phyloP scores from a whole-genome alignment of 768 basidiomycete species.

The Boletales sp. region DNA sequence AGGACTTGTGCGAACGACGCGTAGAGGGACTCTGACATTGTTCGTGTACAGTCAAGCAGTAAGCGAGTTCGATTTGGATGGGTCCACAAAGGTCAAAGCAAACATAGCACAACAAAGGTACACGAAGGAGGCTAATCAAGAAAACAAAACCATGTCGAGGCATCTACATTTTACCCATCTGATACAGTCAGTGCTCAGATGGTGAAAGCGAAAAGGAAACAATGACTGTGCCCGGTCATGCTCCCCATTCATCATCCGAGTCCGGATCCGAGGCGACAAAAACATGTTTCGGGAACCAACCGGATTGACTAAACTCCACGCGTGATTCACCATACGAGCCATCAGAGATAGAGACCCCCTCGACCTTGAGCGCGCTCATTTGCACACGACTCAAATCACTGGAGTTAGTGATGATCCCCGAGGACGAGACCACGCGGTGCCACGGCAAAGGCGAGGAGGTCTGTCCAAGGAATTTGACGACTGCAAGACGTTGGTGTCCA shows the following conservation, averaged over 20 bases:
- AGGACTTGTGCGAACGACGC: slow-evolving; percentile 68
- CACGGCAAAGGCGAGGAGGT: slow-evolving; percentile 67
- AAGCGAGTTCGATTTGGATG: background rate
- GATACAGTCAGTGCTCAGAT: no score
- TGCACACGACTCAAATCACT: slow-evolving; percentile 71
- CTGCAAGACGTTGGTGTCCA: slow-evolving; percentile 32
- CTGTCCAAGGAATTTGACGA: slow-evolving; percentile 65
- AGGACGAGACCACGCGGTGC: slow-evolving; percentile 69
- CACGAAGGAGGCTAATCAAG: no score
- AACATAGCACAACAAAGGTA: background rate
- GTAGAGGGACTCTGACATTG: slow-evolving; percentile 45
- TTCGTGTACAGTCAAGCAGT: background rate
- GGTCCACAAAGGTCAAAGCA: background rate
- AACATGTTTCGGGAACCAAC: slow-evolving; percentile 57
- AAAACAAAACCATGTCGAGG: no score
- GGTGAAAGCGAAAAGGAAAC: no score
- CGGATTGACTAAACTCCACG: slow-evolving; percentile 50
- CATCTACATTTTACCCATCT: no score
- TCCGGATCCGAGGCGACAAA: slow-evolving; percentile 6
- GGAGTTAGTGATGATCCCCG: slow-evolving; percentile 68
- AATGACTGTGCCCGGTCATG: slow-evolving; percentile 1
- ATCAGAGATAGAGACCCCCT: slow-evolving; percentile 65
- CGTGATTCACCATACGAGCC: slow-evolving; percentile 52
- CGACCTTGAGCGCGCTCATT: slow-evolving; percentile 61
- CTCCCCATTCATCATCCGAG: slow-evolving; percentile 21